Conservation (phyloP, 805 yeast species). For the Metschnikowia continentalis region DNA sequence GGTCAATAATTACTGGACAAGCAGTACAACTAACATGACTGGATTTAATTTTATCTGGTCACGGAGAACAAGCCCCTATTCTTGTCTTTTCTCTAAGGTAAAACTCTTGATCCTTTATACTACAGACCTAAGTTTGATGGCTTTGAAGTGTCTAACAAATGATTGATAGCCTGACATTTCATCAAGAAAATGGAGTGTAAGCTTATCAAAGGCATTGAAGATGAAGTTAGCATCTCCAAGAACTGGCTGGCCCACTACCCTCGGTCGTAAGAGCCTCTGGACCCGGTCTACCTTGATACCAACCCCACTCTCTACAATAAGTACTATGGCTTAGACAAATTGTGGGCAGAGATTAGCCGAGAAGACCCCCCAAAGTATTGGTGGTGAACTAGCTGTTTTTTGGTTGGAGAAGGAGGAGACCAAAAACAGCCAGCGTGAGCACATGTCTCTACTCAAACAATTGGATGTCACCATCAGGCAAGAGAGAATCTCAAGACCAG, state of each 20-base stretch:
- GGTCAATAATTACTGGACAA: too few species aligned
- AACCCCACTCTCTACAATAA: constrained; percentile 64
- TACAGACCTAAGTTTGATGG: too few species aligned
- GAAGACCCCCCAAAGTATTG: constrained; percentile 20
- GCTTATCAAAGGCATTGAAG: constrained; percentile 64
- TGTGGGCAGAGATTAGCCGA: constrained; percentile 17
- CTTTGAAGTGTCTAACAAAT: too few species aligned
- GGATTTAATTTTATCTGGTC: too few species aligned
- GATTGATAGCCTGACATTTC: constrained; percentile 25
- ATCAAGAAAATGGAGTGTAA: constrained; percentile 75
- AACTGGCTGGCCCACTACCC: constrained; percentile 47
- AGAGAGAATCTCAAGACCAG: constrained; percentile 12
- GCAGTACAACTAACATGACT: too few species aligned
- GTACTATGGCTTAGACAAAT: constrained; percentile 38
- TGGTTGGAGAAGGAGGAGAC: constrained; percentile 3
- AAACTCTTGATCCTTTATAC: too few species aligned
- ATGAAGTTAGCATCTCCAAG: constrained; percentile 54
- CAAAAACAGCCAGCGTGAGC: constrained; percentile 5
- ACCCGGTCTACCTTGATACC: constrained; percentile 24
- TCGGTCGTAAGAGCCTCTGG: constrained; percentile 21
- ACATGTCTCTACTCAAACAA: constrained; percentile 19
- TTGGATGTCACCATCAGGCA: constrained; percentile 21
- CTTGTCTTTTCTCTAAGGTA: too few species aligned
- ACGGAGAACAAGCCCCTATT: too few species aligned
- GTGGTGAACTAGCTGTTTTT: constrained; percentile 17